Evolutionary conservation across 768 basidiomycete genomes (phyloP).

Genomic region (Leccinum arenicola): DNA sequence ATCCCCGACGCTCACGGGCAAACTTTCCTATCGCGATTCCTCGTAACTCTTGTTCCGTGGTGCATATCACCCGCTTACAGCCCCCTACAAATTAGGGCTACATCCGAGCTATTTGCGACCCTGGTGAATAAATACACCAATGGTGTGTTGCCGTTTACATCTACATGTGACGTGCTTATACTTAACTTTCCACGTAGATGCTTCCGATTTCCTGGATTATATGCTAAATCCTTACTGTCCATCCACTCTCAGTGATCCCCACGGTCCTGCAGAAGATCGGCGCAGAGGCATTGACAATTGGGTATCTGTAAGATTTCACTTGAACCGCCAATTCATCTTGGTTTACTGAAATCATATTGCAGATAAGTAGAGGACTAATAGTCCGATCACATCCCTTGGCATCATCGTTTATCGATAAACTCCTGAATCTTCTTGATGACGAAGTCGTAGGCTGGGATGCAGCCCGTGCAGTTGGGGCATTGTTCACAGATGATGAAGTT

Average conservation of each 20-base stretch:
- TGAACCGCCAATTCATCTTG: not conserved
- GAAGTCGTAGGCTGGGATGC: slow-evolving; percentile 63
- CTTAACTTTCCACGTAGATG: slow-evolving; percentile 34
- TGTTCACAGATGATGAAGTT: slow-evolving; percentile 58
- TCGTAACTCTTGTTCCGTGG: slow-evolving; percentile 60
- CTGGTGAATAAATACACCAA: slow-evolving; percentile 77
- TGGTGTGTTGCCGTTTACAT: slow-evolving; percentile 41
- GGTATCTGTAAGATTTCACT: slow-evolving; percentile 57
- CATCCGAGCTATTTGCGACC: slow-evolving; percentile 56
- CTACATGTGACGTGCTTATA: not conserved
- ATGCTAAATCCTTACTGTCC: slow-evolving; percentile 50
- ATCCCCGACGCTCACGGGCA: slow-evolving; percentile 37
- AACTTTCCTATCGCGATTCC: slow-evolving; percentile 46
- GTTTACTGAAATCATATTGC: slow-evolving; percentile 1
- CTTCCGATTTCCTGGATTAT: slow-evolving; percentile 42
- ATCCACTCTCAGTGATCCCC: slow-evolving; percentile 38
- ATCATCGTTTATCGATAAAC: slow-evolving; percentile 50
- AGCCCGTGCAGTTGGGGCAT: slow-evolving; percentile 69
- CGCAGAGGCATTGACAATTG: slow-evolving; percentile 55
- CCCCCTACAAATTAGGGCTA: slow-evolving; percentile 52
- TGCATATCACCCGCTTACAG: slow-evolving; percentile 46
- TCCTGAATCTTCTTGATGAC: slow-evolving; percentile 75
- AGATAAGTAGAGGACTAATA: slow-evolving; percentile 81
- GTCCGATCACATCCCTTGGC: slow-evolving; percentile 67
- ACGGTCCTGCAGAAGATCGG: slow-evolving; percentile 38